Evolutionary conservation across 1,139 yeast genomes (phyloP), one percentile per base, ranked within the genome.

Genomic region (Debaryomyces subglobosus): DNA sequence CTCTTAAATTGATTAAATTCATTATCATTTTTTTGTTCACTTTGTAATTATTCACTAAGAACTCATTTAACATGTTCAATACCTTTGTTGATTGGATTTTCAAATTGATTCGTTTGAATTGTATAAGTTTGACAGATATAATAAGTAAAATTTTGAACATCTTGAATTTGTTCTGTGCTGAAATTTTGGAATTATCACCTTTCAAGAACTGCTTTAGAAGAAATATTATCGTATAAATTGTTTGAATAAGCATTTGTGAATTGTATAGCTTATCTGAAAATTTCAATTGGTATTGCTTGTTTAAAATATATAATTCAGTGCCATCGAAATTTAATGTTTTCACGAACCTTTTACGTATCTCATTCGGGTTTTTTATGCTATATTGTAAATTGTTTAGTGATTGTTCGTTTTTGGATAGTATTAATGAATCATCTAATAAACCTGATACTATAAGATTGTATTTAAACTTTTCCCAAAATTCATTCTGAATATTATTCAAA

Each of bases 401-500:
- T 49, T 70, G 74, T 40, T 77, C 79, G 50, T 74, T 74, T 51
- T 76, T 75, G 15, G 79, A 74, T 21, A 75, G 58, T 33, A 72
- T 67, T 72, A 76, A 70, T 1, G 78, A 61, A 51, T 74, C 74
- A 45, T 75, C 79, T 40, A 77, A 57, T n/a, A 77, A 59, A 49
- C 70, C 70, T 2, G 79, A 73, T 4, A 71, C 60, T 2, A 77
- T 63, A 33, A 77, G 57, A 51, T 64, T 68, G 54, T 76, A 77
- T 55, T 74, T 74, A 64, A 74, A 72, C 49, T 66, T 67, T 51
- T 77, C 81, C 74, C 74, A 69, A 50, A 73, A 73, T 47, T 63
- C 64, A 13, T 46, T 49, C 5, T 50, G 43, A 13, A 50, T 40
- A 7, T 46, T 49, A 25, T 56, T 51, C 41, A 70, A 46, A 2